A percentile compares a stretch with the other conserved stretches of the same genome.
These are phyloP conservation scores for Penicillium daleae DNA, from an alignment of 495 filamentous ascomycete species.

Conservation along the genomic window DNA sequence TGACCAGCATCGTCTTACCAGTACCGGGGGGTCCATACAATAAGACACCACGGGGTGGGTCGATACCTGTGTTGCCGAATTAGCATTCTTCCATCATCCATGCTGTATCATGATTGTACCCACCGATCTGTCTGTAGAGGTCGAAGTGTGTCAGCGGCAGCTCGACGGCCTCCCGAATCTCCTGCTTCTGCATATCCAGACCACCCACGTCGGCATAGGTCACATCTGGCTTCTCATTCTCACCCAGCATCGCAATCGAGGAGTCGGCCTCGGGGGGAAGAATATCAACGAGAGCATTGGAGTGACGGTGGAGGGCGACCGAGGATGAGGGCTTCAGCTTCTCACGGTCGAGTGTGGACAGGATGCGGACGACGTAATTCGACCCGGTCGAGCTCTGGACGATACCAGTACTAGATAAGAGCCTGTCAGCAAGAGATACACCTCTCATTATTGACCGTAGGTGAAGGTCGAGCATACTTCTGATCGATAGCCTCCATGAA, in stretches of 20 bases:
- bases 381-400: conserved; percentile 97
- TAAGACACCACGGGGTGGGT: conserved; percentile 93
- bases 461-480: conserved; percentile 64
- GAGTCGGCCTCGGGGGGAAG: conserved; percentile 97
- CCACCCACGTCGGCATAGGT: conserved; percentile 98
- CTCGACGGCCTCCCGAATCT: conserved; percentile 97
- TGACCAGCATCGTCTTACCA: conserved; percentile 98
- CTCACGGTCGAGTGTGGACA: conserved; percentile 98
- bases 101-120: conserved; percentile 14
- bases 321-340: conserved; percentile 96
- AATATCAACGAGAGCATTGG: conserved; percentile 97
- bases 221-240: conserved; percentile 96
- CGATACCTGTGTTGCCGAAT: conserved; percentile 67
- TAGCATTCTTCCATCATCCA: conserved; percentile 20
- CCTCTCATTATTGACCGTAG: not conserved
- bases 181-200: conserved; percentile 99
- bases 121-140: conserved; percentile 93
- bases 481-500: conserved; percentile 99
- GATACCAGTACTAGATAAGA: conserved; percentile 78
- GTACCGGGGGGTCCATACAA: conserved; percentile 96
- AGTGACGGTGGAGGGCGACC: conserved; percentile 95
- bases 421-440: conserved; percentile 26
- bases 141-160: conserved; percentile 96
- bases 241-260: conserved; percentile 96
- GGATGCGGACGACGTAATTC: conserved; percentile 98